phyloP scores from a whole-genome alignment of 1,284 basidiomycete species.

The Blastosporella zonata region DNA sequence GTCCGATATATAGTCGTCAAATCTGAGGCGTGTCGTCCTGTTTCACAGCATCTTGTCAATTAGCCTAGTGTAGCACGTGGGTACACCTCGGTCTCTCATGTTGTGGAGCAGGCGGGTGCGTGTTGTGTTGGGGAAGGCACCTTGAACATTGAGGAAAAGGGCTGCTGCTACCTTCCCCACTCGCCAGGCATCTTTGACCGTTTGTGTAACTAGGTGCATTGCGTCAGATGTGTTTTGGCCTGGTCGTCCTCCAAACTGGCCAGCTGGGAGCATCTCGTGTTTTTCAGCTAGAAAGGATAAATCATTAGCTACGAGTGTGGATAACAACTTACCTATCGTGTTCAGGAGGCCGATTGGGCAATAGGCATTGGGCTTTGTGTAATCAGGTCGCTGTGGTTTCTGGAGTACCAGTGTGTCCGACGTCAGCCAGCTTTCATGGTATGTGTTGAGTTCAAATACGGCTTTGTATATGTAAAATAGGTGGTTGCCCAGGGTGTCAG shows the following conservation, averaged over 20 bases:
- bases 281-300: constrained; percentile 23
- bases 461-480: constrained; percentile 26
- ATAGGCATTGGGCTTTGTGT: constrained; percentile 27
- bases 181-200: constrained; percentile 29
- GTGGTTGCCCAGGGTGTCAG: constrained; percentile 17
- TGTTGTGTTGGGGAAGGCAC: constrained; percentile 16
- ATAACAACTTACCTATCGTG: constrained; percentile 26
- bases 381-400: no score
- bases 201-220: constrained; percentile 29
- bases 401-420: constrained; percentile 19
- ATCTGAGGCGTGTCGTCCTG: no score
- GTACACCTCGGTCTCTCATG: background rate
- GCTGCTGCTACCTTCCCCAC: constrained; percentile 26
- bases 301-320: constrained; percentile 26
- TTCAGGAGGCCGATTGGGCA: constrained; percentile 29
- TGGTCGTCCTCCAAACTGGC: constrained; percentile 33
- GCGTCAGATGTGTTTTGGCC: constrained; percentile 34
- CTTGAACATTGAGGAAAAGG: constrained; percentile 29
- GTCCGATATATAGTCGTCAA: background rate
- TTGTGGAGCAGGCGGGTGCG: no score
- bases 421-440: constrained; percentile 17
- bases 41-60: background rate
- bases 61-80: background rate
- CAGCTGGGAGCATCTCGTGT: constrained; percentile 25
- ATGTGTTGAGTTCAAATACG: constrained; percentile 17